Evolutionary conservation across 805 yeast species (phyloP), one percentile per base, ranked within the genome.

Genomic region (Zygosaccharomyces bailii): DNA sequence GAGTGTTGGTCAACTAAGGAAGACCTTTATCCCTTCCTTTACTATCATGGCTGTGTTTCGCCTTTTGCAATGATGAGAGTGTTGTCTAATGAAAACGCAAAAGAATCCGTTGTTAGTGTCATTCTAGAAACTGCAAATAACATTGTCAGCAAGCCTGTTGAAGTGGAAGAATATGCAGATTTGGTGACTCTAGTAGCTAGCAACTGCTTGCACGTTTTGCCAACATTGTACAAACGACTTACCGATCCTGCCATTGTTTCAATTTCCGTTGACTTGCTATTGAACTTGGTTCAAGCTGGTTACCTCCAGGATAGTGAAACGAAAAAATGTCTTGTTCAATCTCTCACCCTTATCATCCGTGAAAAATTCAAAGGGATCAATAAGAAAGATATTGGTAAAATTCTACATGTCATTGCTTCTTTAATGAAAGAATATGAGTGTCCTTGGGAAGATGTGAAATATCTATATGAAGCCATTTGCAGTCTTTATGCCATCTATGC

Each of bases 281-380:
- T 66, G 30, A 64, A 75, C 10, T 70, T 85, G 47, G 75, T 80
- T 20, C 76, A 79, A 38, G 76, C 80, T 10, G 79, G 76, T 1
- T 80, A 73, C 49, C 75, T 84, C 14, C 74, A 77, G 42, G 80
- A 77, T 39, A 71, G 74, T 46, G 73, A 68, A 7, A 76, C 81
- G 8, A 76, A 80, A 52, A 63, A 69, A 21, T 63, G 74, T 4
- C 66, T 88, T 30, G 69, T 85, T 18, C 64, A 67, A 11, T 75
- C 91, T 0, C 70, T 86, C 24, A 73, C 84, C 1, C 65, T 68
- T 8, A 80, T 85, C 1, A 65, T 89, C 23, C 81, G 79, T 30
- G 79, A 78, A 49, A 80, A 84, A 1, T 66, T 72, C 9, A 60
- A 68, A 11, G 78, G 74, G 43, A 69, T 86, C 8, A 74, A 76